phyloP scores from a whole-genome alignment of 108 stramenopile genomes.

The Seminavis robusta region DNA sequence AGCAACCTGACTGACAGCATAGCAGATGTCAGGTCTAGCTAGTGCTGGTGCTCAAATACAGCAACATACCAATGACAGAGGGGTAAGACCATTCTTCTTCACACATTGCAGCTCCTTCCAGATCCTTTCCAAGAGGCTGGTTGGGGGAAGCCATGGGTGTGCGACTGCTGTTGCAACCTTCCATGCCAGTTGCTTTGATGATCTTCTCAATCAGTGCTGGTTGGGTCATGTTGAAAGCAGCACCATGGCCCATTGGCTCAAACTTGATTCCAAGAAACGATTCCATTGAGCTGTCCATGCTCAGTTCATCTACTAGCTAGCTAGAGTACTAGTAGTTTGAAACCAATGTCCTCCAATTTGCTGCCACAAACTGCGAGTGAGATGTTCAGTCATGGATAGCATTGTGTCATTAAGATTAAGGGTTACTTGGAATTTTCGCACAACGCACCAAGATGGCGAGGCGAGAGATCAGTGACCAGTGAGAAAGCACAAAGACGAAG shows the following conservation, averaged over 20 bases:
- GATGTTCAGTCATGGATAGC: too few species aligned
- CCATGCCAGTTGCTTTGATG: slow-evolving; percentile 14
- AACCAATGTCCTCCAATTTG: too few species aligned
- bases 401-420: too few species aligned
- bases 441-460: too few species aligned
- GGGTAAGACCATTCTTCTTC: slow-evolving; percentile 26
- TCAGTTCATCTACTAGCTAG: too few species aligned
- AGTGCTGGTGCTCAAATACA: slow-evolving; percentile 37
- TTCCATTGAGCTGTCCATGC: slow-evolving; percentile 7
- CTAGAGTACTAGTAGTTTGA: too few species aligned
- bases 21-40: slow-evolving; percentile 41
- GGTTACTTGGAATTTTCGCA: too few species aligned
- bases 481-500: too few species aligned
- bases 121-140: slow-evolving; percentile 22
- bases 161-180: slow-evolving; percentile 15
- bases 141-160: slow-evolving; percentile 8
- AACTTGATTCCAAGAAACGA: slow-evolving; percentile 21
- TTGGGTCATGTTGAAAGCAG: slow-evolving; percentile 18
- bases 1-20: slow-evolving; percentile 39
- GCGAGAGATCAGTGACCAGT: too few species aligned
- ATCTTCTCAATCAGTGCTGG: slow-evolving; percentile 33
- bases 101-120: slow-evolving; percentile 24
- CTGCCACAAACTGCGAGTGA: too few species aligned
- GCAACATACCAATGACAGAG: slow-evolving; percentile 42
- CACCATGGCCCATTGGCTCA: too few species aligned